Evolutionary conservation across 2,329 filamentous ascomycete species (phyloP).

Genomic region (Fusarium sp.): DNA sequence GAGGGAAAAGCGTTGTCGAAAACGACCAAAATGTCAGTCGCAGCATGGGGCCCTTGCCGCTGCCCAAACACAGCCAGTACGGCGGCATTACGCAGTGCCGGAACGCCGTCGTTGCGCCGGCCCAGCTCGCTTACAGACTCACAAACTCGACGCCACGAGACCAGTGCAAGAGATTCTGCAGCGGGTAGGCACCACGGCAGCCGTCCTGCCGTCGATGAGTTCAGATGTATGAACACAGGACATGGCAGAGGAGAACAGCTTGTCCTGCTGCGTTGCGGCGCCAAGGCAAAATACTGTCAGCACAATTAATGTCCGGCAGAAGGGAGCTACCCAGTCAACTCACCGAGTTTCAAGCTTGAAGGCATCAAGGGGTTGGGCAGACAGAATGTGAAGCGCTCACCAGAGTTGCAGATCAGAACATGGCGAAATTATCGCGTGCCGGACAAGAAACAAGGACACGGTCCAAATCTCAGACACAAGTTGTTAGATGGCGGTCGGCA

Average conservation of each 20-base stretch:
- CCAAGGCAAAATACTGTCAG: background rate
- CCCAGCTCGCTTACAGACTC: constrained; percentile 32
- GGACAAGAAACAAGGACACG: constrained; percentile 14
- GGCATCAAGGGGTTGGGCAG: constrained; percentile 13
- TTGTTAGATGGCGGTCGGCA: constrained; percentile 6
- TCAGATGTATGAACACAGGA: background rate
- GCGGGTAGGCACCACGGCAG: constrained; percentile 14
- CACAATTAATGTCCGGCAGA: background rate
- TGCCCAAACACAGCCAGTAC: constrained; percentile 34
- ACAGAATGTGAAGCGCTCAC: constrained; percentile 20
- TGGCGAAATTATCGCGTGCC: constrained; percentile 14
- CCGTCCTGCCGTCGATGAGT: background rate
- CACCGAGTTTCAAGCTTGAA: constrained; percentile 3
- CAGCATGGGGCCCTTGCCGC: constrained; percentile 29
- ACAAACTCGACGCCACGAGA: constrained; percentile 15
- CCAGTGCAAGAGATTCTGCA: constrained; percentile 20
- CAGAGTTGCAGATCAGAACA: constrained; percentile 12
- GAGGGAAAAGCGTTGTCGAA: constrained; percentile 24
- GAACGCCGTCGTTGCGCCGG: constrained; percentile 31
- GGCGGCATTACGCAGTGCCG: constrained; percentile 32
- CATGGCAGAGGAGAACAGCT: no score
- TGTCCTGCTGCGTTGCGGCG: background rate
- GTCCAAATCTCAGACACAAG: constrained; percentile 13
- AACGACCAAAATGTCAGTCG: constrained; percentile 22
- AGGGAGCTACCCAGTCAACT: constrained; percentile 7